phyloP scores from a whole-genome alignment of 495 filamentous ascomycete species.

The Elasticomyces elasticus region DNA sequence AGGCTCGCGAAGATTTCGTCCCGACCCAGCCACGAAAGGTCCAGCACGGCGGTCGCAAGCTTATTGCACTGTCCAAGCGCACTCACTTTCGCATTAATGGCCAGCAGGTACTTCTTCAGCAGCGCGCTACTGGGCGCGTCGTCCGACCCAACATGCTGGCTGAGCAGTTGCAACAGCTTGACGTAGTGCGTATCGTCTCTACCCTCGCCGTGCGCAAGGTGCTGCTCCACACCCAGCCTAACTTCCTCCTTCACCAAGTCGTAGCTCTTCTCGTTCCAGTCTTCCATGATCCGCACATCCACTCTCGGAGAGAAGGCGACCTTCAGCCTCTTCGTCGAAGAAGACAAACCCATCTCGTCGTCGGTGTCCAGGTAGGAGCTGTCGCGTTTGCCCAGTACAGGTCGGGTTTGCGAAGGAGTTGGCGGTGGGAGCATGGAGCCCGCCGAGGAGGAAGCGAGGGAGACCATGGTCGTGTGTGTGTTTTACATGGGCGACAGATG shows the following conservation, averaged over 20 bases:
- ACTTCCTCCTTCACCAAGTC: conserved; percentile 61
- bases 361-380: conserved; percentile 22
- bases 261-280: conserved; percentile 47
- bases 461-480: conserved; percentile 12
- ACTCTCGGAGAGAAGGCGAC: conserved; percentile 70
- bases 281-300: conserved; percentile 48
- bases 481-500: neutral
- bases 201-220: conserved; percentile 27
- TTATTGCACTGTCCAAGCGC: conserved; percentile 62
- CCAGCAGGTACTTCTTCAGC: conserved; percentile 64
- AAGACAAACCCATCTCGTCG: conserved; percentile 13
- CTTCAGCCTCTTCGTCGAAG: conserved; percentile 45
- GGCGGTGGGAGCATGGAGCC: conserved; percentile 17
- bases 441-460: conserved; percentile 14
- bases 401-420: conserved; percentile 7
- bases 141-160: conserved; percentile 36
- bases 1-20: conserved; percentile 69
- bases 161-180: conserved; percentile 58
- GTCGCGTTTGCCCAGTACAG: conserved; percentile 20
- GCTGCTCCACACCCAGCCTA: conserved; percentile 57
- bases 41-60: conserved; percentile 61
- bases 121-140: conserved; percentile 43
- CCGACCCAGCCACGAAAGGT: conserved; percentile 73
- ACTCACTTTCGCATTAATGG: conserved; percentile 62
- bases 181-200: conserved; percentile 66